These are phyloP conservation scores for Capniomyces stellatus DNA, from an alignment of 371 early-diverging fungal species.

Conservation along the genomic window DNA sequence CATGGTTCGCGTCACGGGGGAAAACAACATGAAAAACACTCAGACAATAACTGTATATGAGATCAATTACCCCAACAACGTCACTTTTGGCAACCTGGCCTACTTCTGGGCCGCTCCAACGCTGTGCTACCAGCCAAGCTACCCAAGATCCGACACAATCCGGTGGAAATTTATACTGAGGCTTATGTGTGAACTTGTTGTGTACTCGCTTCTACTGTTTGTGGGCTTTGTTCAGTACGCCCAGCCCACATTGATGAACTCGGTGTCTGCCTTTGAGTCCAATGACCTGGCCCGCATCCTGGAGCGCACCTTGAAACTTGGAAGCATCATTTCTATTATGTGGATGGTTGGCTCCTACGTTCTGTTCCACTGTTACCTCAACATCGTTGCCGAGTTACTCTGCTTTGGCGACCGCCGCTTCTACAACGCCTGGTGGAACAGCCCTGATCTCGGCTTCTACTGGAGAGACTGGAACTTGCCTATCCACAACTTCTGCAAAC, in stretches of 20 bases:
- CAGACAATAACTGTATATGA: not conserved
- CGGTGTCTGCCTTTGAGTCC: slow-evolving; percentile 49
- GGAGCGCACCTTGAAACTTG: slow-evolving; percentile 73
- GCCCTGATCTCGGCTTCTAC: slow-evolving; percentile 57
- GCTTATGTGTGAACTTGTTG: slow-evolving; percentile 46
- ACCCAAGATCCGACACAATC: slow-evolving; percentile 52
- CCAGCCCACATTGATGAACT: slow-evolving; percentile 67
- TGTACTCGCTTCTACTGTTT: slow-evolving; percentile 54
- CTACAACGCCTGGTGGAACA: slow-evolving; percentile 86
- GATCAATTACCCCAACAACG: slow-evolving; percentile 54
- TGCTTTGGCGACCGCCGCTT: slow-evolving; percentile 82
- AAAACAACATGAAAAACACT: not conserved
- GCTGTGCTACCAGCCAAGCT: slow-evolving; percentile 72
- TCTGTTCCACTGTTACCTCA: slow-evolving; percentile 68
- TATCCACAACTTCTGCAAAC: slow-evolving; percentile 68
- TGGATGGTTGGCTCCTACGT: slow-evolving; percentile 84
- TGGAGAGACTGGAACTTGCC: slow-evolving; percentile 87
- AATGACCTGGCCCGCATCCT: slow-evolving; percentile 40
- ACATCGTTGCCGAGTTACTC: slow-evolving; percentile 60
- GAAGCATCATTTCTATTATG: slow-evolving; percentile 53
- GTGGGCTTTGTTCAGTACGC: slow-evolving; percentile 66
- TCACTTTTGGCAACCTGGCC: slow-evolving; percentile 39
- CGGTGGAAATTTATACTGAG: slow-evolving; percentile 58
- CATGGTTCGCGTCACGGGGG: not conserved
- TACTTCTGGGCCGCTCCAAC: slow-evolving; percentile 77